phyloP scores from a whole-genome alignment of 2,329 filamentous ascomycete species.

The Thyridium curvatum region DNA sequence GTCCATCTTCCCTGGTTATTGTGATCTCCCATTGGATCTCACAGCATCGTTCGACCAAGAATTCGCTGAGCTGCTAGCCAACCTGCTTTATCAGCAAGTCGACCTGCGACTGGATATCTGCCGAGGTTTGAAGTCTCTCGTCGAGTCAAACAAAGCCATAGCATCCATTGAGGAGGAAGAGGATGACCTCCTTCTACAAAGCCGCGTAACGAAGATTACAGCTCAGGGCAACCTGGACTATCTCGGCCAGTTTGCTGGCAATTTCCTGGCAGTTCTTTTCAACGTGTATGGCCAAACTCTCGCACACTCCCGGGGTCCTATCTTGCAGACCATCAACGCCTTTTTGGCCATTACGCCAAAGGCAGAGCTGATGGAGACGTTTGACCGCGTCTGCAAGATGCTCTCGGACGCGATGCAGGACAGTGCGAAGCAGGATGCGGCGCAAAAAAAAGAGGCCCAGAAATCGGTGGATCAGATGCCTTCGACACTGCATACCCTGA shows the following conservation, averaged over 20 bases:
- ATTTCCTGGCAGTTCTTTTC: slow-evolving; percentile 93
- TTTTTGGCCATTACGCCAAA: slow-evolving; percentile 83
- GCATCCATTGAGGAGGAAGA: slow-evolving; percentile 59
- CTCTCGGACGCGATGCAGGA: slow-evolving; percentile 64
- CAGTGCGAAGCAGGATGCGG: slow-evolving; percentile 24
- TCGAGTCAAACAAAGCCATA: slow-evolving; percentile 87
- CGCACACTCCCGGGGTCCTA: slow-evolving; percentile 83
- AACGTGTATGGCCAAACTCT: slow-evolving; percentile 97
- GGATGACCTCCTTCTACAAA: slow-evolving; percentile 70
- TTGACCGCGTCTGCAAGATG: slow-evolving; percentile 79
- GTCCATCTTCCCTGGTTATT: slow-evolving; percentile 91
- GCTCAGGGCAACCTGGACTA: slow-evolving; percentile 79
- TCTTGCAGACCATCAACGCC: slow-evolving; percentile 90
- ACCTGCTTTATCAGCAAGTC: slow-evolving; percentile 86
- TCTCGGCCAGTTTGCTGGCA: slow-evolving; percentile 72
- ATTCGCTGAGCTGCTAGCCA: slow-evolving; percentile 87
- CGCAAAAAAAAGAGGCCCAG: slow-evolving; percentile 48
- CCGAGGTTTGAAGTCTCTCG: slow-evolving; percentile 74
- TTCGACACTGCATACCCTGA: slow-evolving; percentile 86
- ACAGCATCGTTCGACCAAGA: slow-evolving; percentile 71
- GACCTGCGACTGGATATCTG: slow-evolving; percentile 85
- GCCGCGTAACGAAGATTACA: slow-evolving; percentile 66
- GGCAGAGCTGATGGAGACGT: slow-evolving; percentile 78
- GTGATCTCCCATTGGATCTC: slow-evolving; percentile 81
- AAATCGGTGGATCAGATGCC: slow-evolving; percentile 72